Conservation (phyloP, 1,139 yeast genomes). For the Lodderomyces orthopsilosis region DNA sequence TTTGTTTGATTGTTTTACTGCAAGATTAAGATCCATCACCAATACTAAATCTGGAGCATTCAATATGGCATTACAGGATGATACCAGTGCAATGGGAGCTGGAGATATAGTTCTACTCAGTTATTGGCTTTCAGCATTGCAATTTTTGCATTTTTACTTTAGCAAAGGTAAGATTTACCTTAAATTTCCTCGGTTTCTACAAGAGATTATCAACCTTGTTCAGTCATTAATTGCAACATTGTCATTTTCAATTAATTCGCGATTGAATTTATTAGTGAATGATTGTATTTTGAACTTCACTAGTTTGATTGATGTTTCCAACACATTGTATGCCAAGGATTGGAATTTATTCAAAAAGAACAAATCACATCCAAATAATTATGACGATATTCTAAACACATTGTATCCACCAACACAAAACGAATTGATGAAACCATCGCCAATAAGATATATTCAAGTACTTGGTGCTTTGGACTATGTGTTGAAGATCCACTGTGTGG, state of each 20-base stretch:
- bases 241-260: conserved; percentile 61
- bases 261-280: conserved; percentile 56
- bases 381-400: conserved; percentile 67
- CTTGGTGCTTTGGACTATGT: conserved; percentile 87
- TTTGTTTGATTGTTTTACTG: conserved; percentile 57
- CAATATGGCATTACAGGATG: conserved; percentile 38
- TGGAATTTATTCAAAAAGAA: conserved; percentile 70
- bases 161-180: conserved; percentile 54
- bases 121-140: conserved; percentile 70
- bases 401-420: conserved; percentile 66
- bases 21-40: conserved; percentile 59
- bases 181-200: conserved; percentile 55
- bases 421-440: conserved; percentile 77
- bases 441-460: conserved; percentile 79
- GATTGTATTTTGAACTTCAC: conserved; percentile 63
- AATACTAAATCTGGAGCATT: conserved; percentile 60
- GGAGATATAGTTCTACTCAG: conserved; percentile 70
- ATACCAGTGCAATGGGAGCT: conserved; percentile 29
- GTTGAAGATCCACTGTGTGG: conserved; percentile 76
- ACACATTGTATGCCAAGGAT: conserved; percentile 62
- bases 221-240: conserved; percentile 64
- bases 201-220: conserved; percentile 54
- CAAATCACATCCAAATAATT: conserved; percentile 43
- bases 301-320: conserved; percentile 63
- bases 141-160: conserved; percentile 64